These are phyloP conservation scores for Salix koriyanagi DNA, from an alignment of 345 rosid species.

Conservation along the genomic window DNA sequence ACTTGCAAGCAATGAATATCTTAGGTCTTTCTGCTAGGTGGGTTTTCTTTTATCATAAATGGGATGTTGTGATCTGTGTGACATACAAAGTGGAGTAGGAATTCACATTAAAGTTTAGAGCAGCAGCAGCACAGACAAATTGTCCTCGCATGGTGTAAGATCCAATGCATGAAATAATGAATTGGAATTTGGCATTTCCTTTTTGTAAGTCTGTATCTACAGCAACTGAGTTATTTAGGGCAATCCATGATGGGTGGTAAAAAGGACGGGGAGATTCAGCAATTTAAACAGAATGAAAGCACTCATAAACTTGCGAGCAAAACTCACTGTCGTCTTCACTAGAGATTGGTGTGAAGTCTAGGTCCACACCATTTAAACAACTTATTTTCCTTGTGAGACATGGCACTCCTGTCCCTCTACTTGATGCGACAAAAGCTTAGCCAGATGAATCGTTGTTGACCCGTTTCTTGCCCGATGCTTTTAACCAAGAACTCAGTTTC, in stretches of 20 bases:
- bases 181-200: background rate
- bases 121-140: too few species aligned
- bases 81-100: background rate
- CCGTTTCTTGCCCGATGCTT: background rate
- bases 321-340: background rate
- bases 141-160: background rate
- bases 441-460: background rate
- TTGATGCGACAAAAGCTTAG: too few species aligned
- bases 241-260: background rate
- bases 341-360: background rate
- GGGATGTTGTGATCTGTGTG: background rate
- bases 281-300: background rate
- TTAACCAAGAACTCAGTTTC: background rate
- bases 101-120: background rate
- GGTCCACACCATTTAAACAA: background rate
- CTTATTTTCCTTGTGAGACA: background rate
- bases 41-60: background rate
- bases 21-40: background rate
- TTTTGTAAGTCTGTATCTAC: background rate
- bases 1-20: background rate
- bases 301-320: background rate
- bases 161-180: background rate
- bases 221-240: background rate
- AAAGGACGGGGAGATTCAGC: background rate
- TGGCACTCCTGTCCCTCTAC: background rate